phyloP scores from a whole-genome alignment of 1,139 yeast species.

The Casaregolazyma suthepensis region DNA sequence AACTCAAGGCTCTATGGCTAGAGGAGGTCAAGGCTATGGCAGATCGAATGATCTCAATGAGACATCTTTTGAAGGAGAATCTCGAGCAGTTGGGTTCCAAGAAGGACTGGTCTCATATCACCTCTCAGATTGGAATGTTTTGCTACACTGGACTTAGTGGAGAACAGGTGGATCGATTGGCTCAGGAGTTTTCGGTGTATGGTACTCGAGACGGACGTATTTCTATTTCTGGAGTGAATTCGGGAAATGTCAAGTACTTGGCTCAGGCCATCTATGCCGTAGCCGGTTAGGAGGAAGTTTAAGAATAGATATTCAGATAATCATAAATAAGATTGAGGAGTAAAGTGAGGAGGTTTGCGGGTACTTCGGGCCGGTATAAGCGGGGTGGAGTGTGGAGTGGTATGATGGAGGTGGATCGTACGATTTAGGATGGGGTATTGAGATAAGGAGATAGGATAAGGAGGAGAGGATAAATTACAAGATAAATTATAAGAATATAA shows the following conservation, averaged over 20 bases:
- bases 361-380: neutral
- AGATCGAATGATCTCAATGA: slow-evolving; percentile 73
- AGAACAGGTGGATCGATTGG: slow-evolving; percentile 76
- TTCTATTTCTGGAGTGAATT: slow-evolving; percentile 89
- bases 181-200: slow-evolving; percentile 71
- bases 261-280: slow-evolving; percentile 66
- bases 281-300: slow-evolving; percentile 9
- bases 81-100: slow-evolving; percentile 68
- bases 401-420: too few species aligned
- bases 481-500: too few species aligned
- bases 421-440: too few species aligned
- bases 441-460: too few species aligned
- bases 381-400: too few species aligned
- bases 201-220: slow-evolving; percentile 74
- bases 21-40: slow-evolving; percentile 84
- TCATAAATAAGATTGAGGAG: neutral
- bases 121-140: slow-evolving; percentile 92
- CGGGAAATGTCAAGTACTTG: slow-evolving; percentile 68
- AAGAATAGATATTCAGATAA: neutral
- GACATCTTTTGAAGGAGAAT: slow-evolving; percentile 56
- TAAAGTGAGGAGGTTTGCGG: neutral
- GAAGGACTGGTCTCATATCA: slow-evolving; percentile 91
- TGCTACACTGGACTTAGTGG: slow-evolving; percentile 82
- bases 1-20: slow-evolving; percentile 74
- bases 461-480: too few species aligned